Percentiles rank a stretch among this genome's conserved stretches.
These are phyloP conservation scores for Phytophthora tentaculata DNA, from an alignment of 352 stramenopile genomes.

Conservation along the genomic window DNA sequence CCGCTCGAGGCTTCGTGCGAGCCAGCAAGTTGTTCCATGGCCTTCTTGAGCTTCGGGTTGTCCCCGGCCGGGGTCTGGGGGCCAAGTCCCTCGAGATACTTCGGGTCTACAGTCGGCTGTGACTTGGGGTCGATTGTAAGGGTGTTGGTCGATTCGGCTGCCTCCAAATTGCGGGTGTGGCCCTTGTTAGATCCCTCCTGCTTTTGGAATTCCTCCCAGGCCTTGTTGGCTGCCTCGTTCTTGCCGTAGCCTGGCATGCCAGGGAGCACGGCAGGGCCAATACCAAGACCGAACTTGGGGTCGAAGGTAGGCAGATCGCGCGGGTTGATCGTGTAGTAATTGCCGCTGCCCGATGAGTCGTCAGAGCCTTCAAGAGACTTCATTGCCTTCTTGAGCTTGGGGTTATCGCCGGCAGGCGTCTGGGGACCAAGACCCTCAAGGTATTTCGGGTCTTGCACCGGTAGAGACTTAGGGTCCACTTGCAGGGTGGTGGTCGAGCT, in stretches of 20 bases:
- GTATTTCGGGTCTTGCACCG: not conserved
- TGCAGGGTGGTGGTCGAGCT: not conserved
- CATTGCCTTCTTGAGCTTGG: slow-evolving; percentile 5
- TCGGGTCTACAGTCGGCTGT: not conserved
- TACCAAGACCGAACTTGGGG: not conserved
- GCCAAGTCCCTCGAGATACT: slow-evolving; percentile 1
- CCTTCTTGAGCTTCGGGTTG: not conserved
- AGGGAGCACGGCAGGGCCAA: slow-evolving; percentile 5
- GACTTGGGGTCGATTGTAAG: not conserved
- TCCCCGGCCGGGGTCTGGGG: not conserved
- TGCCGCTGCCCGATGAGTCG: not conserved
- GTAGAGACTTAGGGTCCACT: slow-evolving; percentile 1
- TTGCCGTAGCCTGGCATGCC: slow-evolving; percentile 17
- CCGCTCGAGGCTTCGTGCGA: not conserved
- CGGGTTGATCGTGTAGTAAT: slow-evolving; percentile 14
- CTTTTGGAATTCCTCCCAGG: slow-evolving; percentile 6
- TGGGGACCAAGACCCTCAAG: not conserved
- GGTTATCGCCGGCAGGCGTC: not conserved
- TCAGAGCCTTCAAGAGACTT: not conserved
- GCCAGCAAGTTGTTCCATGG: not conserved
- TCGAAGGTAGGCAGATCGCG: not conserved
- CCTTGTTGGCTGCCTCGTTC: slow-evolving; percentile 15
- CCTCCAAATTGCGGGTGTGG: not conserved
- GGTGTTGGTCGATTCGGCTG: not conserved
- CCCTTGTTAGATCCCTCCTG: slow-evolving; percentile 7